These are phyloP conservation scores for Umbilicaria muhlenbergii DNA, from an alignment of 495 filamentous ascomycete genomes.

Conservation along the genomic window DNA sequence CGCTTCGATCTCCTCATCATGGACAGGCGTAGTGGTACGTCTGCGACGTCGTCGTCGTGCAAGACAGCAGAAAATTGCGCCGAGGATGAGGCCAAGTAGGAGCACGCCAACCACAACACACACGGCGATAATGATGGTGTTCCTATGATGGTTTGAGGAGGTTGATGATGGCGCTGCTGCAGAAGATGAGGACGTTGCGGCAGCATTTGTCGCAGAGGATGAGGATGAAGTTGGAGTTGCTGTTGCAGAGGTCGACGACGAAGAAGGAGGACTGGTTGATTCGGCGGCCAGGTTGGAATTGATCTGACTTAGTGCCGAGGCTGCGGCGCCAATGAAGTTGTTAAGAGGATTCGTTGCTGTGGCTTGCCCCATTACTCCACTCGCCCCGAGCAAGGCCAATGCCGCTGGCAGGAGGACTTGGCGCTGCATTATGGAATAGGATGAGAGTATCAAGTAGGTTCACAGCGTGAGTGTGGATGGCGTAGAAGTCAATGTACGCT, in stretches of 20 bases:
- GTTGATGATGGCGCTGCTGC: conserved; percentile 2
- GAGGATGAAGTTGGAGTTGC: conserved; percentile 4
- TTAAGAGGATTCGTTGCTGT: conserved; percentile 8
- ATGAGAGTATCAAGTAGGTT: too few species aligned
- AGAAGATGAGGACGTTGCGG: conserved; percentile 8
- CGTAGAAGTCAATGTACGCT: too few species aligned
- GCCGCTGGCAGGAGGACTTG: too few species aligned
- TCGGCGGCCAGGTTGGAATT: conserved; percentile 6
- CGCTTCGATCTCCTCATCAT: conserved; percentile 5
- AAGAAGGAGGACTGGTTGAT: conserved; percentile 3
- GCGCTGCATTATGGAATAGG: too few species aligned
- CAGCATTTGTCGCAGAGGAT: conserved; percentile 7
- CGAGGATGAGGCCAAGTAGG: conserved; percentile 8
- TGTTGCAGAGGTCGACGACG: conserved; percentile 1
- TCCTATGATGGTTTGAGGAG: conserved; percentile 1
- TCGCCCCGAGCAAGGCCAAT: too few species aligned
- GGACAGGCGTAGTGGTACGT: conserved; percentile 4
- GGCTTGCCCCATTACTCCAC: too few species aligned
- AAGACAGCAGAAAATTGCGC: conserved; percentile 12
- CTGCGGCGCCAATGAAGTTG: conserved; percentile 12
- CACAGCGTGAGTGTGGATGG: too few species aligned
- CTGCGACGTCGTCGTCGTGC: conserved; percentile 11
- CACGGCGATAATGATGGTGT: conserved; percentile 17
- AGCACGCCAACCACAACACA: conserved; percentile 9
- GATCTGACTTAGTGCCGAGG: conserved; percentile 5